phyloP scores from a whole-genome alignment of 2,329 filamentous ascomycete species.

The Orbilia quercus region DNA sequence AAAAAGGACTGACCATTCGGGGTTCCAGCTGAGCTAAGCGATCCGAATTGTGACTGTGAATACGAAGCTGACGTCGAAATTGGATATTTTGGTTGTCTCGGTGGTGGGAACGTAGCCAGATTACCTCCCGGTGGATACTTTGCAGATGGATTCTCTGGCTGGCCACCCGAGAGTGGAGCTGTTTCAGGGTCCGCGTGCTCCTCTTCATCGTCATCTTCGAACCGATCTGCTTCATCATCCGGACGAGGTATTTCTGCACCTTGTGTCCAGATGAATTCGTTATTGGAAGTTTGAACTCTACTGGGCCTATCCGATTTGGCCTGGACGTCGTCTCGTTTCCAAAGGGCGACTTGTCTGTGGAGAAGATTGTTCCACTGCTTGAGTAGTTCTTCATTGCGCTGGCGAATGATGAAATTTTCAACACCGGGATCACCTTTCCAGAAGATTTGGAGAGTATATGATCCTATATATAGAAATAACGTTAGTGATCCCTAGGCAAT shows the following conservation, averaged over 20 bases:
- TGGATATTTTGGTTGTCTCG: constrained; percentile 53
- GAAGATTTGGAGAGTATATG: constrained; percentile 95
- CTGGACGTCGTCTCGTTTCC: constrained; percentile 51
- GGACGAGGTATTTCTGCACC: constrained; percentile 57
- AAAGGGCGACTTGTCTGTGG: constrained; percentile 58
- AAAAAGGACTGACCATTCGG: constrained; percentile 86
- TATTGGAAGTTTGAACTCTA: constrained; percentile 57
- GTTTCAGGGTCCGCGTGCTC: constrained; percentile 65
- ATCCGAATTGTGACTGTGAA: constrained; percentile 59
- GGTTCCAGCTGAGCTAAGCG: constrained; percentile 61
- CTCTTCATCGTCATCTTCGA: constrained; percentile 69
- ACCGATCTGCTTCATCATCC: constrained; percentile 42
- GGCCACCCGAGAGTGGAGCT: constrained; percentile 1
- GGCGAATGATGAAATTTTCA: constrained; percentile 95
- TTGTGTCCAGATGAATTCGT: constrained; percentile 60
- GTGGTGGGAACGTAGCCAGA: constrained; percentile 32
- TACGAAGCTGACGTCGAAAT: constrained; percentile 45
- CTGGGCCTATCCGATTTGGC: constrained; percentile 36
- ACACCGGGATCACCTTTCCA: constrained; percentile 97
- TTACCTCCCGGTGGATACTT: constrained; percentile 33
- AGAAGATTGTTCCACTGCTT: constrained; percentile 80
- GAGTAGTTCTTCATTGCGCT: constrained; percentile 89
- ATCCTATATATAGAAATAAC: constrained; percentile 69
- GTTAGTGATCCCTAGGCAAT: constrained; percentile 57
- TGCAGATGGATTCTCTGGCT: constrained; percentile 61